phyloP scores from a whole-genome alignment of 2,329 filamentous ascomycete genomes.

The Domatiomyces globalis region DNA sequence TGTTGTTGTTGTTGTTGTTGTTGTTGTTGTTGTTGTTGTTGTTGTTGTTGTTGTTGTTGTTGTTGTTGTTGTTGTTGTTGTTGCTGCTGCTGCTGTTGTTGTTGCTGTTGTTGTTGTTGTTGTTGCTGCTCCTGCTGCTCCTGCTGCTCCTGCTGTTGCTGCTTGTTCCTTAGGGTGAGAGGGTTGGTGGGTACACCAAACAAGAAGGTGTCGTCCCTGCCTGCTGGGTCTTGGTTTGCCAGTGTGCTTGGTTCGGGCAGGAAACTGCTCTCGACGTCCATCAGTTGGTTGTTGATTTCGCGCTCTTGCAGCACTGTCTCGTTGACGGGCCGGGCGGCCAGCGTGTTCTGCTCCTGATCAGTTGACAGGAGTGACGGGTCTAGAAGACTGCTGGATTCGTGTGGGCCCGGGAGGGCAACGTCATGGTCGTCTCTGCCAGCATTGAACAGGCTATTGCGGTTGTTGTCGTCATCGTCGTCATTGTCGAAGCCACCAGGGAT shows the following conservation, averaged over 20 bases:
- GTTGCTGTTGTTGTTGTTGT: no score
- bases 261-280: constrained; percentile 52
- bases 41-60: no score
- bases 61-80: no score
- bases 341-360: constrained; percentile 7
- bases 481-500: constrained; percentile 24
- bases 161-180: constrained; percentile 10
- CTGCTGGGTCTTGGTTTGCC: constrained; percentile 19
- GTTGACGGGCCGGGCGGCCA: constrained; percentile 1
- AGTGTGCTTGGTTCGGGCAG: constrained; percentile 40
- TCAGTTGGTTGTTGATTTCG: constrained; percentile 45
- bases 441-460: constrained; percentile 13
- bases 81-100: no score
- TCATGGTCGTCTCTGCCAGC: constrained; percentile 3
- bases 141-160: not conserved
- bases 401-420: constrained; percentile 3
- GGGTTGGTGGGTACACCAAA: constrained; percentile 25
- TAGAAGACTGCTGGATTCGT: constrained; percentile 15
- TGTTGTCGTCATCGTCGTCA: constrained; percentile 16
- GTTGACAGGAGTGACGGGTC: constrained; percentile 4
- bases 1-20: no score
- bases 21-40: no score
- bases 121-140: no score
- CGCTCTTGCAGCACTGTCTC: constrained; percentile 37
- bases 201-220: constrained; percentile 32